Base-by-base conservation (phyloP, 169 alveolate genomes). In the Toxoplasma gondii region DNA sequence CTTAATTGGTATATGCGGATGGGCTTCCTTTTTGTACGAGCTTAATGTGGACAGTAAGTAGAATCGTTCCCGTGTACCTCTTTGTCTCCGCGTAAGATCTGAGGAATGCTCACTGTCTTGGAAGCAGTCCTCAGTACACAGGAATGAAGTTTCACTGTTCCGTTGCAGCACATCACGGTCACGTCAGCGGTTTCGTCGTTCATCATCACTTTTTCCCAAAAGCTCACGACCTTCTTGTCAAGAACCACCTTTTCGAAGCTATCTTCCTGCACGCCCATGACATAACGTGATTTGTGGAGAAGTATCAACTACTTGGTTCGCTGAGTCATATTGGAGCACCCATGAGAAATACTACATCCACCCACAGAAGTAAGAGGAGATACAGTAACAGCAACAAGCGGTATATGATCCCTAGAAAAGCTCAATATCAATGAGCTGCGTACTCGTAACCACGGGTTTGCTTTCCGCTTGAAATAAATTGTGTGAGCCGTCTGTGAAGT, bases 191-290 rank as follows among this genome's bases (percentile, higher is more conserved):
- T 45, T 29, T n/a, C 78, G 19, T 86, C 78, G 45, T 53, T 39
- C 41, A n/a, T 44, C 43, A 49, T n/a, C 17, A 86, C 45, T 27
- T 45, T 49, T 39, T 86, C 91, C 91, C 91, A 86, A 5, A 86
- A 86, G n/a, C 45, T n/a, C 16, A 86, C 45, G 58, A 86, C 78
- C n/a, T 86, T 49, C 45, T 44, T 86, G 34, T 86, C 91, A n/a
- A 45, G 58, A 86, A 86, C 44, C 2, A 45, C 80, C 41, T 45
- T 86, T 39, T 17, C 34, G 39, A 16, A 67, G 80, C 45, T n/a
- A 10, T 86, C 80, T 49, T 44, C 70, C 91, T 86, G 91, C 9
- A 74, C 84, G 34, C 44, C 5, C 84, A 74, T 34, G 22, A 34
- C 39, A 31, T 19, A 22, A n/a, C 24, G 44, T 34, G 19, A 16